Base-by-base conservation (phyloP, 495 filamentous ascomycete genomes). In the Penicillium roqueforti region DNA sequence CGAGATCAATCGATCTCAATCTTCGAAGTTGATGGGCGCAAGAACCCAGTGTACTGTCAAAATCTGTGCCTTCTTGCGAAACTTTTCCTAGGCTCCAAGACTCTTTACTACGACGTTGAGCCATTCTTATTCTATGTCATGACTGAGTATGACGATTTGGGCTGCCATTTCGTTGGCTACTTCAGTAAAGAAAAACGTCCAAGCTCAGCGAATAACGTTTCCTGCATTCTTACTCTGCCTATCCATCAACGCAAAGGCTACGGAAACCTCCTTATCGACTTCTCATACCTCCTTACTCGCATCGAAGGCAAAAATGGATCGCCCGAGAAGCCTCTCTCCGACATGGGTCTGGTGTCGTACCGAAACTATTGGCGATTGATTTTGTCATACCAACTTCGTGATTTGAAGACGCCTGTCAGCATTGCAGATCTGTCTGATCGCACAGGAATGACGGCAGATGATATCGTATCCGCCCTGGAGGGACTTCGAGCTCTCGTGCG, bases 111-210 rank as follows among this genome's bases (percentile, higher is more conserved):
- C 70, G 93, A 98, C 62, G 93, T 98, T 4, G 95, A 98, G 54
- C 93, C 93, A 0, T 98, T 98, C 65, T 74, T 98, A 16, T 98
- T 98, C 76, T 98, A 98, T 70, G 91, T 98, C 42, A 92, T 98
- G 80, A 96, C 91, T 46, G 93, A 97, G 67, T 92, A 86, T 59
- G 91, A 98, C 60, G 89, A 96, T 31, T 72, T 87, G 32, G 93
- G 93, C 18, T 97, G 91, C 64, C 93, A 97, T 68, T 97, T 98
- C 62, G 95, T 98, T 39, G 93, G 93, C 16, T 98, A 98, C 66
- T 98, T 98, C 64, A 97, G 95, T 51, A 98, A 98, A 74, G 93
- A 98, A 68, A 98, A 98, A 72, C 83, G 93, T n/a, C 88, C 87
- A 4, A 92, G 88, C 67, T 92, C 88, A 40, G 87, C 88, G 55